Conservation (phyloP, 805 yeast genomes). For the Candida qinlingensis region DNA sequence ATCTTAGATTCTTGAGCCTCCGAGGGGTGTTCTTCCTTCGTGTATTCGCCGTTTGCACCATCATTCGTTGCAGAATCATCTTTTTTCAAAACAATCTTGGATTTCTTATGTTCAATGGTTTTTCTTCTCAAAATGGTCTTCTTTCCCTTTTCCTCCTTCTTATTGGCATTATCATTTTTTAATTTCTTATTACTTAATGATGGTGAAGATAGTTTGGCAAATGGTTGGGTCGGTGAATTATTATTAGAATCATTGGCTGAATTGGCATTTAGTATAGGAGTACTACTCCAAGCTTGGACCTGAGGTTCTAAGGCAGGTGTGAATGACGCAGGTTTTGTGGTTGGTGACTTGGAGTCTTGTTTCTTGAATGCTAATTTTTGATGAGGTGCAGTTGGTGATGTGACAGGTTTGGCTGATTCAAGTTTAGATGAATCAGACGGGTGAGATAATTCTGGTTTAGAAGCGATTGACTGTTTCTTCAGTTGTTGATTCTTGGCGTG, state of each 20-base stretch:
- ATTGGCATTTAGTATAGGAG: neutral
- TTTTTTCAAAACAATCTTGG: slow-evolving; percentile 2
- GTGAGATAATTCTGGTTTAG: neutral
- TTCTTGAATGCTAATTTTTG: slow-evolving; percentile 1
- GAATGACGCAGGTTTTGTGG: neutral
- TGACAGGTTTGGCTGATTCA: neutral
- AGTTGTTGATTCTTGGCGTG: neutral
- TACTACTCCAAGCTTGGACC: neutral
- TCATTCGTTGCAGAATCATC: neutral
- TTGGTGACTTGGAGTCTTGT: neutral
- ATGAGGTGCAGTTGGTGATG: neutral
- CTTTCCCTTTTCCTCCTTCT: slow-evolving; percentile 2
- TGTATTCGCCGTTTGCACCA: neutral
- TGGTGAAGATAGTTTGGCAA: slow-evolving; percentile 2
- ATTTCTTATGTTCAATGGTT: slow-evolving; percentile 1
- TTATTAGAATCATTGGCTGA: neutral
- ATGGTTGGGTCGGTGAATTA: slow-evolving; percentile 2
- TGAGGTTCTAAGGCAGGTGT: slow-evolving; percentile 3
- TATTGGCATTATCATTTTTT: neutral
- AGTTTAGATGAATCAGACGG: neutral
- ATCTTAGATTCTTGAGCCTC: too few species aligned
- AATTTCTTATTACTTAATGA: neutral
- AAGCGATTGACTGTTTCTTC: neutral
- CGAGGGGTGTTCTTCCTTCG: neutral
- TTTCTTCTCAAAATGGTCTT: slow-evolving; percentile 11